Evolutionary conservation across 192 early-diverging fungal species (phyloP), one percentile per base, ranked within the genome.

Genomic region (Entomortierella parvispora): DNA sequence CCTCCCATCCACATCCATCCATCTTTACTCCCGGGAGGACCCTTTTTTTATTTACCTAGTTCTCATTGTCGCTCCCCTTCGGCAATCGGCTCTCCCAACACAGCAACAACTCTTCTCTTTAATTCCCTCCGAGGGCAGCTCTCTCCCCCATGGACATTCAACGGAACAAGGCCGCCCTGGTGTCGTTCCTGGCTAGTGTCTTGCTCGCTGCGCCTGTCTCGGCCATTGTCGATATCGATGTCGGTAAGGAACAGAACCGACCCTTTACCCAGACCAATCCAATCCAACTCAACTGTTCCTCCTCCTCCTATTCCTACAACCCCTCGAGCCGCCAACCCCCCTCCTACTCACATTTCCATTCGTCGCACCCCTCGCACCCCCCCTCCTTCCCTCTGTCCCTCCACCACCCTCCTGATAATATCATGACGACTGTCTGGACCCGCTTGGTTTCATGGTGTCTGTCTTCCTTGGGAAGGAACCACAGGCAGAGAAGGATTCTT

Each of bases 101-200:
- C n/a, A n/a, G n/a, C n/a, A n/a, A n/a, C n/a, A 20, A 54, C 22
- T 22, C 49, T 18, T 46, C n/a, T 28, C 20, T 8, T 67, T 50
- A 3, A 33, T 42, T 40, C 47, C 29, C 46, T 23, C 37, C 37
- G 40, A 63, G 54, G 55, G 52, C 55, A 62, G 32, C 58, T 42
- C 12, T 20, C 22, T 37, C 44, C 33, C 62, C 47, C 25, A 77
- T 77, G 74, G 74, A 77, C 61, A 59, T 63, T 42, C 52, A 65
- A 53, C 62, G 62, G 74, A 77, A 68, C 66, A 77, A 77, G 48
- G 74, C 74, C 61, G 55, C 66, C 25, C 45, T 77, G 74, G 74
- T 65, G 28, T 68, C 65, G 74, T 68, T 77, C 65, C 31, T 77
- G 65, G 55, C 54, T 50, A 57, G 57, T 47, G 55, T 72, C 53